phyloP scores from a whole-genome alignment of 768 basidiomycete species.

The Coprinopsis cinerea region DNA sequence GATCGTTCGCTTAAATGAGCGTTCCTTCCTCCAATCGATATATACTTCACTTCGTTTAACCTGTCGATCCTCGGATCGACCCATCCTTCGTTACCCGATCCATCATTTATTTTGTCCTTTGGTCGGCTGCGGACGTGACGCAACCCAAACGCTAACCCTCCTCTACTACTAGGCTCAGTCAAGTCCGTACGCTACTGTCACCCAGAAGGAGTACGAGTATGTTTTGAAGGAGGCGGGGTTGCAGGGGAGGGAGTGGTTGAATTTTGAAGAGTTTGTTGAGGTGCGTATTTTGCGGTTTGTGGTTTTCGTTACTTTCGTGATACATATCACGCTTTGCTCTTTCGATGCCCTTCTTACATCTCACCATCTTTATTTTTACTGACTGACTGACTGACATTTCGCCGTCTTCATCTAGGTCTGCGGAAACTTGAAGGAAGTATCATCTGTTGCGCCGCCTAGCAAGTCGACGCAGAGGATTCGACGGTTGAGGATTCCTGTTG shows the following conservation, averaged over 20 bases:
- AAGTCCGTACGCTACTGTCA: slow-evolving; percentile 19
- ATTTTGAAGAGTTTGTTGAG: slow-evolving; percentile 87
- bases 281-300: slow-evolving; percentile 64
- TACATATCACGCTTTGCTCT: too few relatives aligned
- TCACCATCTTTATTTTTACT: too few relatives aligned
- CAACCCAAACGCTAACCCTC: background rate
- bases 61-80: too few relatives aligned
- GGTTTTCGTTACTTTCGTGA: too few relatives aligned
- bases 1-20: too few relatives aligned
- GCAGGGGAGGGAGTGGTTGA: slow-evolving; percentile 45
- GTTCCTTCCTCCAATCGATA: too few relatives aligned
- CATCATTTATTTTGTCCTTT: too few relatives aligned
- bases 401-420: slow-evolving; percentile 24
- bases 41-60: too few relatives aligned
- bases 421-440: slow-evolving; percentile 11
- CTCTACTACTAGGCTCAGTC: slow-evolving; percentile 17
- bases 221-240: slow-evolving; percentile 76
- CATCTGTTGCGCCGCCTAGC: too few relatives aligned
- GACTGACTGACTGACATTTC: too few relatives aligned
- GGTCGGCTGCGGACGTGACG: slow-evolving; percentile 27
- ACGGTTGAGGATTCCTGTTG: slow-evolving; percentile 42
- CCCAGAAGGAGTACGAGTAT: slow-evolving; percentile 61
- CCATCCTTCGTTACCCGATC: too few relatives aligned
- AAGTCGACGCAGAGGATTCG: slow-evolving; percentile 23
- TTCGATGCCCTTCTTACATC: too few relatives aligned